Conservation (phyloP, 495 filamentous ascomycete species). For the Penicillium robsamsonii region DNA sequence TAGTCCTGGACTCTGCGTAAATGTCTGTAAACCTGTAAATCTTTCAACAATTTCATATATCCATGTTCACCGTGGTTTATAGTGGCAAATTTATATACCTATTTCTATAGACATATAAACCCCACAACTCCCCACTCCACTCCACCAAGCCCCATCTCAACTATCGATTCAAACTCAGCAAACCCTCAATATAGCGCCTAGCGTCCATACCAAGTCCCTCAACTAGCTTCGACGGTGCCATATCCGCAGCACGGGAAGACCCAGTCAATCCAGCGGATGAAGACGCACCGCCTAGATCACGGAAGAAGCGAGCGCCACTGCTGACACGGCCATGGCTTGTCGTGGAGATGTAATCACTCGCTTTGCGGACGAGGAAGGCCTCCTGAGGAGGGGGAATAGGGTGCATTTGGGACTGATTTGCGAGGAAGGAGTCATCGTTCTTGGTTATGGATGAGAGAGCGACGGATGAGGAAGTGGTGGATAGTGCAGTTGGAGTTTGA, state of each 20-base stretch:
- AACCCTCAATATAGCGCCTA: constrained; percentile 76
- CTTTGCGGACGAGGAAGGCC: constrained; percentile 75
- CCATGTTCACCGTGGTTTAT: neutral
- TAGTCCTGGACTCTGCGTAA: neutral
- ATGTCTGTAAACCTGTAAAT: neutral
- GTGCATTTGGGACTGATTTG: neutral
- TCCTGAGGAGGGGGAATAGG: constrained; percentile 49
- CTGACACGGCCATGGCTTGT: constrained; percentile 35
- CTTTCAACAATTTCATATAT: neutral
- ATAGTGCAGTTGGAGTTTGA: constrained; percentile 16
- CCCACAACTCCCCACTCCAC: constrained; percentile 2
- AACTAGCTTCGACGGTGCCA: constrained; percentile 64
- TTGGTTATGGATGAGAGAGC: constrained; percentile 20
- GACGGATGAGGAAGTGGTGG: constrained; percentile 19
- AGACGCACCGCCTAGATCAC: constrained; percentile 45
- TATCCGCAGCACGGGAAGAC: constrained; percentile 35
- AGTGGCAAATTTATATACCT: neutral
- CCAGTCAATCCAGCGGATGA: constrained; percentile 21
- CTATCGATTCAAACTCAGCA: constrained; percentile 72
- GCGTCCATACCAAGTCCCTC: constrained; percentile 89
- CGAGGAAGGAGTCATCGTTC: constrained; percentile 21
- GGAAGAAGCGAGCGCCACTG: constrained; percentile 48
- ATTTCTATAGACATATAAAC: neutral
- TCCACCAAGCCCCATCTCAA: neutral
- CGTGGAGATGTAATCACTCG: constrained; percentile 59